A percentile compares a stretch with the other conserved stretches of the same genome.
These are phyloP conservation scores for Chlorella sp. DNA, from an alignment of 139 green algal species.

Conservation along the genomic window DNA sequence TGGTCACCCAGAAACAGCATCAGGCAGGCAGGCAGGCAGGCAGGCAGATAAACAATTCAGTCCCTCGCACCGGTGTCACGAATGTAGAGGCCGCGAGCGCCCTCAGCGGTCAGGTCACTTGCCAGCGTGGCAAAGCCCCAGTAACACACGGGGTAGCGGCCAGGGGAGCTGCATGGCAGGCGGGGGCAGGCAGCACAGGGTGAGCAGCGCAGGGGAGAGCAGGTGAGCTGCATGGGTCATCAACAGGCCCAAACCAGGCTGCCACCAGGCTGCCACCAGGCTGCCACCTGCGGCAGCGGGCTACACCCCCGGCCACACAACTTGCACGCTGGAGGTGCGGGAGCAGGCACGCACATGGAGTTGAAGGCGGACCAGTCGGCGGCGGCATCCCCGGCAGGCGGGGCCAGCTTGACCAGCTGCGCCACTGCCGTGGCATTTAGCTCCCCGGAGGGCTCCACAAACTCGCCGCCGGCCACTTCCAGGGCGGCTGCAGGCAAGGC, in stretches of 20 bases:
- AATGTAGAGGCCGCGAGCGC: background rate
- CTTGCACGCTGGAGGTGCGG: no score
- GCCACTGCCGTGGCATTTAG: background rate
- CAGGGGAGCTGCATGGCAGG: background rate
- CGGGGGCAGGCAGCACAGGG: no score
- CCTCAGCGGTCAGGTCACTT: background rate
- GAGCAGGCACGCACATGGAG: background rate
- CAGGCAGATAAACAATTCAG: no score
- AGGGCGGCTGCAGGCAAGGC: background rate
- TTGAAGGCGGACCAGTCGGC: background rate
- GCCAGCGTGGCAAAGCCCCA: background rate
- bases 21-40: no score
- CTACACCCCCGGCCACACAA: no score
- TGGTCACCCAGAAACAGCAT: no score
- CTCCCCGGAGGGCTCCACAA: background rate
- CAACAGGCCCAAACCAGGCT: no score
- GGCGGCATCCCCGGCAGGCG: background rate
- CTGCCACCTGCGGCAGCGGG: no score
- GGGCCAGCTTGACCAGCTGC: background rate
- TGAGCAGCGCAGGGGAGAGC: no score
- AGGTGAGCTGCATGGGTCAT: no score
- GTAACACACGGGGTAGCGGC: background rate
- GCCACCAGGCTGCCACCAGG: no score
- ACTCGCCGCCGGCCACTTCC: background rate
- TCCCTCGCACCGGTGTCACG: background rate